Evolutionary conservation across 1,139 yeast genomes (phyloP).

Genomic region (Hyphopichia fennica): DNA sequence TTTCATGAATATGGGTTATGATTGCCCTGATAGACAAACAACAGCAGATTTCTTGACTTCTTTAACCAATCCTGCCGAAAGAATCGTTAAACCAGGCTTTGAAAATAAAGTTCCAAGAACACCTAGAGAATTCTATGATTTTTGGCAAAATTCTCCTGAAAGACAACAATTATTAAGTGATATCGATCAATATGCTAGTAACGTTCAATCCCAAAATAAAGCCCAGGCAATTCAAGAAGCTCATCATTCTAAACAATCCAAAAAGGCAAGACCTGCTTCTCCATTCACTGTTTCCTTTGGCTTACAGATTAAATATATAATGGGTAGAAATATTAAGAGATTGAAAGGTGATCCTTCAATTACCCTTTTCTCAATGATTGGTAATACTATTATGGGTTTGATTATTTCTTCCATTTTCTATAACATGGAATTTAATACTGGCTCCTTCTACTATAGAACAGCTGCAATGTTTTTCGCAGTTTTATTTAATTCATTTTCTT

Average conservation of each 20-base stretch:
- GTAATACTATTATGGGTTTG: constrained; percentile 31
- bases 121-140: constrained; percentile 23
- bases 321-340: constrained; percentile 26
- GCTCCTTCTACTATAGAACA: constrained; percentile 57
- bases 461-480: constrained; percentile 59
- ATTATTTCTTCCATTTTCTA: constrained; percentile 52
- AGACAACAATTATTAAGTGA: constrained; percentile 12
- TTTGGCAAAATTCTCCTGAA: constrained; percentile 26
- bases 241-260: constrained; percentile 32
- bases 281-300: constrained; percentile 34
- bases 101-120: constrained; percentile 29
- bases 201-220: constrained; percentile 6
- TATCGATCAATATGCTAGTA: constrained; percentile 18
- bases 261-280: constrained; percentile 21
- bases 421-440: constrained; percentile 45
- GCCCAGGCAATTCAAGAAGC: constrained; percentile 16
- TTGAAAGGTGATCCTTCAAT: constrained; percentile 31
- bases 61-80: constrained; percentile 71
- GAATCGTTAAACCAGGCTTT: constrained; percentile 53
- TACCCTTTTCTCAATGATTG: constrained; percentile 23
- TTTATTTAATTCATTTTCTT: constrained; percentile 55
- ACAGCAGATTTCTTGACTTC: constrained; percentile 55
- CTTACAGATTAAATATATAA: constrained; percentile 33
- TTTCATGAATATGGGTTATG: constrained; percentile 41
- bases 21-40: constrained; percentile 66